Evolutionary conservation across 257 asterid genomes (phyloP), one percentile per base, ranked within the genome.

Genomic region (Nicotiana benthamiana): DNA sequence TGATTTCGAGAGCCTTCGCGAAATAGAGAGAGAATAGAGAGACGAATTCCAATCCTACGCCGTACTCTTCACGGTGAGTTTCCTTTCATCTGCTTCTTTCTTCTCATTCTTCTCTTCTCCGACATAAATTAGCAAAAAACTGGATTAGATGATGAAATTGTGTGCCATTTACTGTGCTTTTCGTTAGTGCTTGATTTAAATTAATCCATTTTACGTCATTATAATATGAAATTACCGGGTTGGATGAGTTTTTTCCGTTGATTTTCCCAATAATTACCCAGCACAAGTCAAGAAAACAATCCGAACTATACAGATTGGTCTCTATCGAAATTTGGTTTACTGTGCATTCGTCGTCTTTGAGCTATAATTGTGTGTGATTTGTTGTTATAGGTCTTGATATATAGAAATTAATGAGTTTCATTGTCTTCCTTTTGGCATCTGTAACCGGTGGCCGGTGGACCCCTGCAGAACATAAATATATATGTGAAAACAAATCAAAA

Each of bases 1-100:
- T 9, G 2, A 36, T 34, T 68, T 16, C 64, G 16, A 52, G 56
- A 34, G 67, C 80, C 62, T 51, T 57, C 40, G 62, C 30, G 10
- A 9, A 13, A 8, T 4, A 27, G 26, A 46, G 43, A 53, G 36
- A 52, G 48, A 17, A 18, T 11, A 48, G 16, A 22, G 60, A 46
- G 15, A 6, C 9, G 77, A n/a, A 68, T 22, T 22, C 48, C 22
- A 12, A 72, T 46, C 36, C 15, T 3, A 48, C 60, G 78, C 5
- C 78, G 24, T 13, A 6, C 61, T 72, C 61, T 46, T 48, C 40
- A 79, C 80, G 68, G 87, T 72, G 7, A 78, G 85, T 62, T 17
- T 18, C 15, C 15, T 12, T 28, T 28, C 68, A 62, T 26, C 10
- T 26, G 68, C 6, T 27, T 1, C 1, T 46, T 46, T 72, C 16